Conservation (phyloP, 768 basidiomycete genomes). For the Rhodotorula sphaerocarpa region DNA sequence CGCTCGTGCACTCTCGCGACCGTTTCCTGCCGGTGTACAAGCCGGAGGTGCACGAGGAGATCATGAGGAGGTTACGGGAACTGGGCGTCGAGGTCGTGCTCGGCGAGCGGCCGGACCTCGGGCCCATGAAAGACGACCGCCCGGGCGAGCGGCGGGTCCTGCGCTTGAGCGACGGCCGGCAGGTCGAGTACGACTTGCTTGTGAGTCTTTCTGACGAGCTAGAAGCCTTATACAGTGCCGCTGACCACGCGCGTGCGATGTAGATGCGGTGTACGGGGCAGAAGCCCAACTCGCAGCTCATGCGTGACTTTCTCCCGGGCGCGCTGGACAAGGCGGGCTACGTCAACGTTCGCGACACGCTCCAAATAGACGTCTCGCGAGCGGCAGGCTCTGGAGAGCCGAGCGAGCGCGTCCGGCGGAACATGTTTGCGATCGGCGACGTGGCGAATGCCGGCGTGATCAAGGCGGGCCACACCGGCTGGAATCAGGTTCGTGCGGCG, state of each 20-base stretch:
- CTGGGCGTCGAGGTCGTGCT: constrained; percentile 38
- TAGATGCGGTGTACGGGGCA: constrained; percentile 40
- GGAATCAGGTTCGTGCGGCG: constrained; percentile 15
- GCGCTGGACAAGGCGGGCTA: constrained; percentile 30
- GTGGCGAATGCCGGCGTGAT: constrained; percentile 38
- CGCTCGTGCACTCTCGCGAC: constrained; percentile 38
- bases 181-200: constrained; percentile 27
- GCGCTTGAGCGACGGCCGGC: background rate
- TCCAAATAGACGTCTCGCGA: constrained; percentile 25
- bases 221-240: background rate
- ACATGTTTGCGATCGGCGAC: constrained; percentile 38
- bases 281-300: constrained; percentile 37
- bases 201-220: constrained; percentile 10
- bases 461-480: constrained; percentile 40
- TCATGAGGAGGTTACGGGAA: constrained; percentile 30
- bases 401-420: constrained; percentile 17
- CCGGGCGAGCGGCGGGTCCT: constrained; percentile 14
- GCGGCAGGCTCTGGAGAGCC: constrained; percentile 7
- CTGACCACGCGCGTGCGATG: too few relatives aligned
- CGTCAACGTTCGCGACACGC: constrained; percentile 32
- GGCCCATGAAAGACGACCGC: constrained; percentile 5
- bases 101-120: constrained; percentile 33
- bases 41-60: constrained; percentile 33
- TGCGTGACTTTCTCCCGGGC: constrained; percentile 25
- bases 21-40: constrained; percentile 38